Conservation (phyloP, 108 stramenopile genomes). For the Cyclotella kingstonii region DNA sequence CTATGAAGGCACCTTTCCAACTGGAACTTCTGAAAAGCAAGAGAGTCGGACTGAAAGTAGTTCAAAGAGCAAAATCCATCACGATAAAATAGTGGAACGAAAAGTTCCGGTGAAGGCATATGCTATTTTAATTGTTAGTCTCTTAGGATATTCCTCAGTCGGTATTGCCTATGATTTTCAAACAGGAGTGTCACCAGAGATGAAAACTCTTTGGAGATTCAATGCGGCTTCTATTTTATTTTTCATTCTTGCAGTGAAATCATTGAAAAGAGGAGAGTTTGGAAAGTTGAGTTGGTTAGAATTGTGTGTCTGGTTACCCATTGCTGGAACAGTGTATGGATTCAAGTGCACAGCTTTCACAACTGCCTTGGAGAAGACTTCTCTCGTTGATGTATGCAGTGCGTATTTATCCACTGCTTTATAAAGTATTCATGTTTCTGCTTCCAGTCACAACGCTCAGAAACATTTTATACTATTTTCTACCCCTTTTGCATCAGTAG, state of each 20-base stretch:
- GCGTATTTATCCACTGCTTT: not conserved
- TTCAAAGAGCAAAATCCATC: too few species aligned
- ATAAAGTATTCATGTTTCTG: too few species aligned
- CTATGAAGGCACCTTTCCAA: too few species aligned
- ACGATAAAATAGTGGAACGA: slow-evolving; percentile 26
- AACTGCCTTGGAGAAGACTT: slow-evolving; percentile 49
- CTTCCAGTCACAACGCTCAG: too few species aligned
- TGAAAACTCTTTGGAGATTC: slow-evolving; percentile 66
- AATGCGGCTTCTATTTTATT: slow-evolving; percentile 40
- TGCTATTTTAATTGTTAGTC: slow-evolving; percentile 39
- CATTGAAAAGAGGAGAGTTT: slow-evolving; percentile 26
- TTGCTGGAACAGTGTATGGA: slow-evolving; percentile 45
- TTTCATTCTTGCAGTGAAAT: slow-evolving; percentile 30
- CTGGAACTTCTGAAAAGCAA: too few species aligned
- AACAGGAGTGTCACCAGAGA: slow-evolving; percentile 33
- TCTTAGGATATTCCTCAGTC: slow-evolving; percentile 53
- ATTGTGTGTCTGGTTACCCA: slow-evolving; percentile 42
- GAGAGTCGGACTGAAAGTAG: too few species aligned
- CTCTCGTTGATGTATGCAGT: slow-evolving; percentile 60
- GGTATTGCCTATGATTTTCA: slow-evolving; percentile 52
- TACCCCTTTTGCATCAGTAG: too few species aligned
- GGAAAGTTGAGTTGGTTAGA: slow-evolving; percentile 38
- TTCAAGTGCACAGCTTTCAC: slow-evolving; percentile 43
- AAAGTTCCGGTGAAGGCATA: slow-evolving; percentile 52
- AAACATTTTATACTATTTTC: too few species aligned